phyloP scores from a whole-genome alignment of 2,329 filamentous ascomycete species.

The Botryotinia calthae region DNA sequence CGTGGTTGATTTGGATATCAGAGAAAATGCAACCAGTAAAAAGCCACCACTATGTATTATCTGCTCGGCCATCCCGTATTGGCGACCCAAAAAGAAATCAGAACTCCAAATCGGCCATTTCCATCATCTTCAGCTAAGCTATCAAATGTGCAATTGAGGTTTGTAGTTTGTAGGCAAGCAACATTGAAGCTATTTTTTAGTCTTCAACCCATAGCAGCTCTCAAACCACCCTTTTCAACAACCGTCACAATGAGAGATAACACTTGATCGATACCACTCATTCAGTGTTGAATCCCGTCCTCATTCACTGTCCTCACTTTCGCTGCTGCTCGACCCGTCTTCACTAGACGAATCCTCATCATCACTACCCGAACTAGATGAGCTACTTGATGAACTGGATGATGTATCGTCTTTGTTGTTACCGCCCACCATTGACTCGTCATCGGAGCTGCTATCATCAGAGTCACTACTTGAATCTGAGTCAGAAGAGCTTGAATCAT shows the following conservation, averaged over 20 bases:
- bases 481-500: conserved; percentile 29
- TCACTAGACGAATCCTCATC: conserved; percentile 16
- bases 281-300: background rate
- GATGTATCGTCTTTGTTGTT: conserved; percentile 23
- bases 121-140: background rate
- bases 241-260: background rate
- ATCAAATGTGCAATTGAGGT: background rate
- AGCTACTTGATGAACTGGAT: conserved; percentile 28
- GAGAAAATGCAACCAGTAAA: background rate
- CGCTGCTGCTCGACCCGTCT: conserved; percentile 16
- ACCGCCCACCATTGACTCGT: conserved; percentile 24
- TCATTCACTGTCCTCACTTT: conserved; percentile 18
- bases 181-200: background rate
- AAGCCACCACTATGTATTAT: conserved; percentile 2
- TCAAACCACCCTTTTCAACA: background rate
- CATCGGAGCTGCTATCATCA: conserved; percentile 30
- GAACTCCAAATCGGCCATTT: background rate
- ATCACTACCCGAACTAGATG: conserved; percentile 25
- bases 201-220: background rate
- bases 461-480: conserved; percentile 23
- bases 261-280: background rate
- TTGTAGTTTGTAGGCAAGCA: background rate
- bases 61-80: background rate
- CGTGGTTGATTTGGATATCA: background rate
- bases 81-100: background rate